Conservation (phyloP, 768 basidiomycete species). For the Boletus insuetus region DNA sequence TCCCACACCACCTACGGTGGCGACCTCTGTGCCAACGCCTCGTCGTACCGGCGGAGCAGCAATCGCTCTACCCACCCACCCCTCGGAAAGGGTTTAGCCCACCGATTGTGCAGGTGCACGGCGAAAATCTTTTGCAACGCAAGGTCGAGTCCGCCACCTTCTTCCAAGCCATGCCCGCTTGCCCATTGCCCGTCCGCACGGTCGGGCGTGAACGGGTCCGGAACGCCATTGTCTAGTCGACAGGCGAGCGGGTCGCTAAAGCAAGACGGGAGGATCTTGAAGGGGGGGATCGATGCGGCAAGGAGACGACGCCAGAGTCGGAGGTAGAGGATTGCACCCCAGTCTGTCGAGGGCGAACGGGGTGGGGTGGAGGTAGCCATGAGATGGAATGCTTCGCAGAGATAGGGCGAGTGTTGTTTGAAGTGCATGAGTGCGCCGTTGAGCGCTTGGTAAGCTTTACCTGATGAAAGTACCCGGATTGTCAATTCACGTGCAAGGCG, state of each 20-base stretch:
- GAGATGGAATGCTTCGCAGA: slow-evolving; percentile 94
- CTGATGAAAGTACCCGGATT: slow-evolving; percentile 33
- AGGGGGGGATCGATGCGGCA: slow-evolving; percentile 69
- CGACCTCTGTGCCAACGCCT: slow-evolving; percentile 17
- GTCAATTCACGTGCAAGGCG: slow-evolving; percentile 2
- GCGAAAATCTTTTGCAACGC: slow-evolving; percentile 74
- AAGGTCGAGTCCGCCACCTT: slow-evolving; percentile 60
- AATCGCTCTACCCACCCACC: slow-evolving; percentile 87
- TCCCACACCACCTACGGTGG: not conserved
- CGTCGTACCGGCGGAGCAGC: slow-evolving; percentile 62
- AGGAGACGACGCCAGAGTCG: slow-evolving; percentile 87
- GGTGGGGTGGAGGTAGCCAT: slow-evolving; percentile 78
- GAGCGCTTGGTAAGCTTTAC: slow-evolving; percentile 71
- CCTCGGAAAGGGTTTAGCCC: slow-evolving; percentile 80
- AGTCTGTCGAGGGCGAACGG: slow-evolving; percentile 79
- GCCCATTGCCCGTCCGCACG: slow-evolving; percentile 59
- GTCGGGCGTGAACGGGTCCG: slow-evolving; percentile 78
- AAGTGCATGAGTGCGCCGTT: slow-evolving; percentile 97
- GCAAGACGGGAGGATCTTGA: slow-evolving; percentile 93
- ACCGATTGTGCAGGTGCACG: slow-evolving; percentile 94
- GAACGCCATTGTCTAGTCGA: slow-evolving; percentile 85
- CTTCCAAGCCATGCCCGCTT: slow-evolving; percentile 47
- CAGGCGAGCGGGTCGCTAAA: slow-evolving; percentile 91
- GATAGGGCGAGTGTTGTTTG: slow-evolving; percentile 84
- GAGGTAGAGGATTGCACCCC: slow-evolving; percentile 90